Conservation (phyloP, 768 basidiomycete genomes). For the Suillus subluteus region DNA sequence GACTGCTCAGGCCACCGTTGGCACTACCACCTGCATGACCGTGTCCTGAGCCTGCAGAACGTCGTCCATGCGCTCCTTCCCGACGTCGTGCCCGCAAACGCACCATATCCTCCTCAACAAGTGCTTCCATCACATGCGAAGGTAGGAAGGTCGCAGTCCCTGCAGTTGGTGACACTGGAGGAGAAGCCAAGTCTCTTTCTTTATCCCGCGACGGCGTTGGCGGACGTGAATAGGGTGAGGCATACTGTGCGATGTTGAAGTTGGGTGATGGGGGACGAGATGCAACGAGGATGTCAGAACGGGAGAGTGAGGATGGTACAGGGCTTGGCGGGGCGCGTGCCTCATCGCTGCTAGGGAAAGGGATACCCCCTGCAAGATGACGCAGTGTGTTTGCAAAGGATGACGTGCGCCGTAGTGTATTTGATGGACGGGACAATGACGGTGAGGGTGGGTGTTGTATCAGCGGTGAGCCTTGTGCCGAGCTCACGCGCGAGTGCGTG, state of each 20-base stretch:
- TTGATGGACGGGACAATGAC: slow-evolving; percentile 53
- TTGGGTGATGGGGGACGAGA: slow-evolving; percentile 81
- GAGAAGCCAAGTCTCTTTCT: slow-evolving; percentile 29
- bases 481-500: slow-evolving; percentile 47
- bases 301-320: slow-evolving; percentile 23
- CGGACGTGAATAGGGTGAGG: slow-evolving; percentile 72
- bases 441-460: slow-evolving; percentile 50
- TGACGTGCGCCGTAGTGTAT: slow-evolving; percentile 75
- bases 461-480: slow-evolving; percentile 54
- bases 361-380: slow-evolving; percentile 67
- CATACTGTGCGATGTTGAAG: slow-evolving; percentile 75
- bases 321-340: slow-evolving; percentile 42
- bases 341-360: slow-evolving; percentile 71
- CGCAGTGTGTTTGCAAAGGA: slow-evolving; percentile 81
- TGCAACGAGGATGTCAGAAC: slow-evolving; percentile 38
- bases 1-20: slow-evolving; percentile 58
- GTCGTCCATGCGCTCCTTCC: slow-evolving; percentile 41
- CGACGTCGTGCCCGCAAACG: slow-evolving; percentile 73
- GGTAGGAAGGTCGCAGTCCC: slow-evolving; percentile 61
- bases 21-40: slow-evolving; percentile 35
- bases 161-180: slow-evolving; percentile 38
- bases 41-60: slow-evolving; percentile 36
- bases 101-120: slow-evolving; percentile 96
- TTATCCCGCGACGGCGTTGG: slow-evolving; percentile 40
- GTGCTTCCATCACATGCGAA: slow-evolving; percentile 81